Evolutionary conservation across 306 rosid species (phyloP).

Genomic region (Oemleria cerasiformis): DNA sequence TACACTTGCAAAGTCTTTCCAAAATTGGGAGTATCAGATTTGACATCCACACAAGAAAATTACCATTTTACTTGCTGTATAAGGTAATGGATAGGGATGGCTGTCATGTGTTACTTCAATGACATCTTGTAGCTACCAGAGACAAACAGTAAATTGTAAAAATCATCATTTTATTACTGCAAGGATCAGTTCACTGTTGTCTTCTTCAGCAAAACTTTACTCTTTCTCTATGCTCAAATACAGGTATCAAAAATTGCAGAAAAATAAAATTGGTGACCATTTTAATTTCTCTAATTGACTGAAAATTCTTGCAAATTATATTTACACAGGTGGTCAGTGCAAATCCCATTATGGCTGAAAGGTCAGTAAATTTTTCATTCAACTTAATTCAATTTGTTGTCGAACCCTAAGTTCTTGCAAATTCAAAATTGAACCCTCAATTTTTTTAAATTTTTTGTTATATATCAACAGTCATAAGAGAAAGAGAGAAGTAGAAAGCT

Average conservation of each 20-base stretch:
- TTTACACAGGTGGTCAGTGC: constrained; percentile 17
- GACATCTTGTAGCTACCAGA: neutral
- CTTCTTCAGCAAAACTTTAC: neutral
- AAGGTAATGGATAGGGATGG: too few relatives aligned
- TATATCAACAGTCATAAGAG: constrained; percentile 17
- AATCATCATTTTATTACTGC: too few relatives aligned
- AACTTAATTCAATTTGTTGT: too few relatives aligned
- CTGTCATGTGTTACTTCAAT: neutral
- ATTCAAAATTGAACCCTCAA: too few relatives aligned
- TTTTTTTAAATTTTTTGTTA: neutral
- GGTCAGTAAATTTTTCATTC: constrained; percentile 25
- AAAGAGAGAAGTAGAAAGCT: constrained; percentile 19
- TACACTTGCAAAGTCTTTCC: too few relatives aligned
- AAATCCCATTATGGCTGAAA: constrained; percentile 16
- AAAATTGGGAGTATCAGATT: too few relatives aligned
- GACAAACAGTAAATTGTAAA: neutral
- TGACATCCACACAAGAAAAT: too few relatives aligned
- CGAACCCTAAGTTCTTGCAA: too few relatives aligned
- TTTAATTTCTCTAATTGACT: neutral
- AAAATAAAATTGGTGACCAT: neutral
- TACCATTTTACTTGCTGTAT: neutral
- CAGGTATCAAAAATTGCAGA: neutral
- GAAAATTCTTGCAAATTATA: constrained; percentile 1
- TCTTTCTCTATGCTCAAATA: neutral
- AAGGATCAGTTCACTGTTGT: neutral